Conservation (phyloP, 495 filamentous ascomycete species). For the Aspergillus leporis region DNA sequence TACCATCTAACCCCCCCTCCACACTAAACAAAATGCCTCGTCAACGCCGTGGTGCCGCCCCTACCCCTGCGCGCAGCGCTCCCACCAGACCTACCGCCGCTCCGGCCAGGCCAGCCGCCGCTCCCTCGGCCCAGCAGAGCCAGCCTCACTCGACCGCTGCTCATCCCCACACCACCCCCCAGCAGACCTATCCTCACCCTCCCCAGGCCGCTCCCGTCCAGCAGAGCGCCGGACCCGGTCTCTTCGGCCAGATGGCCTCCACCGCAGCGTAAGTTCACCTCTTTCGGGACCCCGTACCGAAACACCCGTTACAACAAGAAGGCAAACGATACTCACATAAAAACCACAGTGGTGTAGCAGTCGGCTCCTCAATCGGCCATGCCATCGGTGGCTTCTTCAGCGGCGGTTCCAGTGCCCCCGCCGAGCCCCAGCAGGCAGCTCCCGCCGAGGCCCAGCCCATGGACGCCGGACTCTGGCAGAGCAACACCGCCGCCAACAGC, state of each 20-base stretch:
- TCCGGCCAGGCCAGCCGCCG: slow-evolving; percentile 57
- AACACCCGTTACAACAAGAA: not conserved
- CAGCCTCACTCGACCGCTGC: slow-evolving; percentile 67
- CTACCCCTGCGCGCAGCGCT: slow-evolving; percentile 57
- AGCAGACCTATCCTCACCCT: slow-evolving; percentile 44
- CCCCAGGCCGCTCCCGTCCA: slow-evolving; percentile 40
- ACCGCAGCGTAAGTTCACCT: slow-evolving; percentile 70
- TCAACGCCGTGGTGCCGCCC: slow-evolving; percentile 65
- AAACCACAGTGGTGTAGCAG: slow-evolving; percentile 78
- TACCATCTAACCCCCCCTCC: slow-evolving; percentile 18
- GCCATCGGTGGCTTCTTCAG: slow-evolving; percentile 86
- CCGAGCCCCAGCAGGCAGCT: slow-evolving; percentile 51
- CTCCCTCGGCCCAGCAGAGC: slow-evolving; percentile 44
- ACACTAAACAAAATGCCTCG: slow-evolving; percentile 63
- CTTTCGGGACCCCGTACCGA: not conserved
- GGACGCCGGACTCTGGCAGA: slow-evolving; percentile 53
- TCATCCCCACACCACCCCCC: slow-evolving; percentile 37
- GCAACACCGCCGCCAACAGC: slow-evolving; percentile 53
- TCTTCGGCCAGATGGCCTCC: slow-evolving; percentile 84
- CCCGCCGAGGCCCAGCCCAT: slow-evolving; percentile 42
- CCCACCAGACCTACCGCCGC: slow-evolving; percentile 68
- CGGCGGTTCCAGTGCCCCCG: slow-evolving; percentile 59
- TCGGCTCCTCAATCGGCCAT: slow-evolving; percentile 93
- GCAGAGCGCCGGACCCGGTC: slow-evolving; percentile 65
- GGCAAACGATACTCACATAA: slow-evolving; percentile 2